phyloP scores from a whole-genome alignment of 2,329 filamentous ascomycete genomes.

The Macrophomina phaseolina region DNA sequence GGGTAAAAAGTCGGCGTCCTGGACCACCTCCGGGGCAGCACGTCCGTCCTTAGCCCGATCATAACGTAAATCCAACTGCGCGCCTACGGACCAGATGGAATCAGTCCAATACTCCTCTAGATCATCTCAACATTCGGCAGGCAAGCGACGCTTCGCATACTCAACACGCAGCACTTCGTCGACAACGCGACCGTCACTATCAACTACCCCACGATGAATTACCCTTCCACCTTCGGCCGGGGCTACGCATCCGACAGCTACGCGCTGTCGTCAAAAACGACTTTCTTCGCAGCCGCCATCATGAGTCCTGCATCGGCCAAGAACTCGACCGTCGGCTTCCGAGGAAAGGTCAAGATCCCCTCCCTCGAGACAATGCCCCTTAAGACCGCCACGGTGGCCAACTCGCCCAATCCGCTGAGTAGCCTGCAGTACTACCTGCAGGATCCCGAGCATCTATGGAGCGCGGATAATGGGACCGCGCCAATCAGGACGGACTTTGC shows the following conservation, averaged over 20 bases:
- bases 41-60: conserved; percentile 27
- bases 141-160: conserved; percentile 29
- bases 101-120: conserved; percentile 27
- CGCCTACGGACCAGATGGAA: conserved; percentile 26
- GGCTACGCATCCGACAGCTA: not conserved
- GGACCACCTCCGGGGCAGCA: conserved; percentile 31
- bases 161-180: conserved; percentile 12
- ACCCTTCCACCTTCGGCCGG: not conserved
- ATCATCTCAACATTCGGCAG: conserved; percentile 29
- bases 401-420: conserved; percentile 1
- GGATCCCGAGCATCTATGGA: not conserved
- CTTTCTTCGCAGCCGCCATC: not conserved
- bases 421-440: conserved; percentile 4
- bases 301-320: conserved; percentile 1
- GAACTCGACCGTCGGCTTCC: not conserved
- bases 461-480: not conserved
- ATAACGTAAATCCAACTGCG: conserved; percentile 29
- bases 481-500: not conserved
- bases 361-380: not conserved
- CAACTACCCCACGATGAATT: conserved; percentile 5
- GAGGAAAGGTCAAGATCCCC: not conserved
- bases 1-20: conserved; percentile 30
- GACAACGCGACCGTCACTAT: not conserved
- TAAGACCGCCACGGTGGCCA: not conserved
- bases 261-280: not conserved